These are phyloP conservation scores for Linanthus parryae DNA, from an alignment of 148 eudicot species.

Conservation along the genomic window DNA sequence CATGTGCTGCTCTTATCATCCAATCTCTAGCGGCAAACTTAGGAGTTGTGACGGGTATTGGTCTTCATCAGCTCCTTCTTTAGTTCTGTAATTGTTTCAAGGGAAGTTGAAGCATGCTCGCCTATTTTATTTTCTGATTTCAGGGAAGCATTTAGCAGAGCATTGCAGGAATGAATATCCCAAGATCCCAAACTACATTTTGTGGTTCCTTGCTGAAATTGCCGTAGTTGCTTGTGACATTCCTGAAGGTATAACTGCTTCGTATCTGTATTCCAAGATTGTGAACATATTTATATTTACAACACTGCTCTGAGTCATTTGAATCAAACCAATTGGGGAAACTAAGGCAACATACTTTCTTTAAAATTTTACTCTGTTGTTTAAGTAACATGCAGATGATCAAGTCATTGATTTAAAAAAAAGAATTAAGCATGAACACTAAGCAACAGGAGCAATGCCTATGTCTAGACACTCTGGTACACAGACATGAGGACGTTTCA, in stretches of 20 bases:
- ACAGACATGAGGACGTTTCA: too few relatives aligned
- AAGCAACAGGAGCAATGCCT: too few relatives aligned
- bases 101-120: too few relatives aligned
- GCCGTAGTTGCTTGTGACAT: conserved; percentile 94
- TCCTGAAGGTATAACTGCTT: conserved; percentile 71
- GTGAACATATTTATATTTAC: not conserved
- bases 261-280: not conserved
- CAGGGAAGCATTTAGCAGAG: conserved; percentile 99
- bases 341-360: not conserved
- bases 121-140: too few relatives aligned
- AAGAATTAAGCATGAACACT: too few relatives aligned
- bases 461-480: too few relatives aligned
- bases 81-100: too few relatives aligned
- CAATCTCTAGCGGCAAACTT: conserved; percentile 94
- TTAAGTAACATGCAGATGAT: not conserved
- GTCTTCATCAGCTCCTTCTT: conserved; percentile 5
- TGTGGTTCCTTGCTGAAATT: conserved; percentile 95
- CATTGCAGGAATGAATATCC: conserved; percentile 86
- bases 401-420: too few relatives aligned
- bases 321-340: not conserved
- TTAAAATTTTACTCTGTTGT: not conserved
- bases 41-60: conserved; percentile 93
- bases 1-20: conserved; percentile 86
- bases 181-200: conserved; percentile 73
- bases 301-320: not conserved